Evolutionary conservation across 2,329 filamentous ascomycete genomes (phyloP).

Genomic region (Intubia oerlemansii): DNA sequence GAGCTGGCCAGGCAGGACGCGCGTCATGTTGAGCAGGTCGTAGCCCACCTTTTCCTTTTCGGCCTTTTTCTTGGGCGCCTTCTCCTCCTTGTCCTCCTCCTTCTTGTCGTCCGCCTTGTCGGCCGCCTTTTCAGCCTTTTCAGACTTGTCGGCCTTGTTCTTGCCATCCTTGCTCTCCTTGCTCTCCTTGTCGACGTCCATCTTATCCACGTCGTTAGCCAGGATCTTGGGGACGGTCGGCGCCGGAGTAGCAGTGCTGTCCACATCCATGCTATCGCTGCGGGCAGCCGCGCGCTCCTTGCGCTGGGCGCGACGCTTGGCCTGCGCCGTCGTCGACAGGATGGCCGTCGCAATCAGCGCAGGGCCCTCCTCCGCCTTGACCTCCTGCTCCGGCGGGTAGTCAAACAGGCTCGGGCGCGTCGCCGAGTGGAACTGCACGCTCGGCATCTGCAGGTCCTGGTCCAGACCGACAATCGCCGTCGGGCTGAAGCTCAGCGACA

Average conservation of each 20-base stretch:
- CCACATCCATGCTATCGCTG: slow-evolving; percentile 88
- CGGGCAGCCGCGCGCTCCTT: slow-evolving; percentile 69
- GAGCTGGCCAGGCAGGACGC: slow-evolving; percentile 77
- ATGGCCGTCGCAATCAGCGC: slow-evolving; percentile 91
- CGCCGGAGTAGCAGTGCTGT: slow-evolving; percentile 30
- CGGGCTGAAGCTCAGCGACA: slow-evolving; percentile 89
- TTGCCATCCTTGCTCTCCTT: slow-evolving; percentile 33
- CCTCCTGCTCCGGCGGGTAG: slow-evolving; percentile 89
- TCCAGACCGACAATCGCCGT: slow-evolving; percentile 91
- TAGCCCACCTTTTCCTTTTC: slow-evolving; percentile 96
- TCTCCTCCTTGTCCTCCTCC: slow-evolving; percentile 47
- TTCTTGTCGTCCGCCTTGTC: slow-evolving; percentile 44
- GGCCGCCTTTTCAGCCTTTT: slow-evolving; percentile 35
- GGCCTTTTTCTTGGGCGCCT: slow-evolving; percentile 48
- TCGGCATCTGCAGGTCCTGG: slow-evolving; percentile 78
- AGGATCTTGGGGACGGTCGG: slow-evolving; percentile 11
- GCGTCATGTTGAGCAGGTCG: slow-evolving; percentile 90
- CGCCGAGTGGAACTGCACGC: slow-evolving; percentile 90
- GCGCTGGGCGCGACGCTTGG: slow-evolving; percentile 81
- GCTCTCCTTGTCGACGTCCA: slow-evolving; percentile 62
- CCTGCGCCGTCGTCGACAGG: slow-evolving; percentile 87
- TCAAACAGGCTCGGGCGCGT: slow-evolving; percentile 91
- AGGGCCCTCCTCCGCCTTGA: slow-evolving; percentile 83
- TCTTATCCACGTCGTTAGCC: slow-evolving; percentile 54
- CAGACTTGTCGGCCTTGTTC: slow-evolving; percentile 20